Evolutionary conservation across 2,329 filamentous ascomycete genomes (phyloP).

Genomic region (Pseudogymnoascus sp.): DNA sequence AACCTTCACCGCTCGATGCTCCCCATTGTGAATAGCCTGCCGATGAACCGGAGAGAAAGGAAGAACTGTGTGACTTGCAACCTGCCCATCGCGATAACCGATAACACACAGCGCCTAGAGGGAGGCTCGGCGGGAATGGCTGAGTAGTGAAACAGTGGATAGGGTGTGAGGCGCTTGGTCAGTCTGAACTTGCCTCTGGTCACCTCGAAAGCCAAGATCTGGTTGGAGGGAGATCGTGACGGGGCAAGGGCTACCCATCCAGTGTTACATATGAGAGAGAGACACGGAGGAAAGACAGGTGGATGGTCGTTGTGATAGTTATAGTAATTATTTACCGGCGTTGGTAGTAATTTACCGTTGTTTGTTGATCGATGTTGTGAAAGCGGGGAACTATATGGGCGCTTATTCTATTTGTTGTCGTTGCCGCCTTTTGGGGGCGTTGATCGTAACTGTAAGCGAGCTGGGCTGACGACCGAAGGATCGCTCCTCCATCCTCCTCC

Average conservation of each 20-base stretch:
- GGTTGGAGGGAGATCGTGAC: background rate
- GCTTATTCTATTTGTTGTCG: background rate
- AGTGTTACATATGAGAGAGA: background rate
- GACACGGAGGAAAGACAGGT: background rate
- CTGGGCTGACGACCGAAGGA: background rate
- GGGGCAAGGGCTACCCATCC: background rate
- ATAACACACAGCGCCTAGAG: background rate
- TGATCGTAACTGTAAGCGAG: background rate
- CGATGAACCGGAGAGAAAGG: background rate
- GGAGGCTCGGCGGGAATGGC: background rate
- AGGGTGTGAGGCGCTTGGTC: slow-evolving; percentile 5
- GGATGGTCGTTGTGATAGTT: background rate
- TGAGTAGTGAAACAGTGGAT: background rate
- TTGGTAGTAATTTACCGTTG: background rate
- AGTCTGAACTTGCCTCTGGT: background rate
- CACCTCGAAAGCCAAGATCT: background rate
- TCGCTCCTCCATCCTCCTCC: background rate
- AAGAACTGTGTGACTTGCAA: background rate
- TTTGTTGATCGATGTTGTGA: background rate
- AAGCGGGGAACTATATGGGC: slow-evolving; percentile 3
- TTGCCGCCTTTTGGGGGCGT: background rate
- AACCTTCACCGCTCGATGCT: slow-evolving; percentile 1
- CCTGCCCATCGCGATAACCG: background rate
- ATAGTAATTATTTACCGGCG: background rate
- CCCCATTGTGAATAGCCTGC: background rate